Conservation (phyloP, 1,284 basidiomycete species). For the Chalciporus piperatoides region DNA sequence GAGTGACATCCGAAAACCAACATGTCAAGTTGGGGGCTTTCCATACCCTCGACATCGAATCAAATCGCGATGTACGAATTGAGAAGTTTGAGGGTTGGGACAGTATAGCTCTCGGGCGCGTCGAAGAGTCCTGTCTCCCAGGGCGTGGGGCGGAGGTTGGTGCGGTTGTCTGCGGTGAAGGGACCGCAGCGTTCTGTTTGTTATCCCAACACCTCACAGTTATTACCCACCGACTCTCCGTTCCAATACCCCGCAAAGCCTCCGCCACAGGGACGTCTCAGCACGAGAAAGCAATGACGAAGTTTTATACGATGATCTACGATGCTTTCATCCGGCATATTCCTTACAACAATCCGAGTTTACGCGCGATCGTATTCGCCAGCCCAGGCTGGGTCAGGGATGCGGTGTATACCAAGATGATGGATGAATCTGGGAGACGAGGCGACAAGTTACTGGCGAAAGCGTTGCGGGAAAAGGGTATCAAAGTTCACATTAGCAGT, state of each 20-base stretch:
- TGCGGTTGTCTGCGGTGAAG: conserved; percentile 95
- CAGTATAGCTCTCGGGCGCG: conserved; percentile 76
- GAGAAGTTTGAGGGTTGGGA: conserved; percentile 92
- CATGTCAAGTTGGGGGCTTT: conserved; percentile 94
- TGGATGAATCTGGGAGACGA: conserved; percentile 75
- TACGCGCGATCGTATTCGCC: conserved; percentile 93
- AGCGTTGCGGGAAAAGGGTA: conserved; percentile 75
- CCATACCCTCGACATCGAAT: conserved; percentile 94
- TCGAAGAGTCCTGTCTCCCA: conserved; percentile 87
- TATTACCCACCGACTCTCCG: conserved; percentile 87
- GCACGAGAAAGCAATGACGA: conserved; percentile 83
- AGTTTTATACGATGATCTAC: conserved; percentile 85
- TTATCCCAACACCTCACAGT: conserved; percentile 97
- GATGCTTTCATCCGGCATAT: conserved; percentile 88
- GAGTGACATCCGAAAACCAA: conserved; percentile 86
- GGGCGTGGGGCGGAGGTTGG: conserved; percentile 95
- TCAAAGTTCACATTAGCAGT: conserved; percentile 90
- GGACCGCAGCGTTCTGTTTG: conserved; percentile 90
- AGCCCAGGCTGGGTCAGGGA: conserved; percentile 97
- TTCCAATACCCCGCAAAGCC: conserved; percentile 89
- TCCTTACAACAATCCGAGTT: conserved; percentile 66
- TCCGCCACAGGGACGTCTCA: conserved; percentile 74
- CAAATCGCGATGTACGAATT: conserved; percentile 89
- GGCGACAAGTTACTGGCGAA: conserved; percentile 82
- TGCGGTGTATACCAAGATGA: conserved; percentile 81